Base-by-base conservation (phyloP, 805 yeast species). In the Tetrapisispora taiwanensis region DNA sequence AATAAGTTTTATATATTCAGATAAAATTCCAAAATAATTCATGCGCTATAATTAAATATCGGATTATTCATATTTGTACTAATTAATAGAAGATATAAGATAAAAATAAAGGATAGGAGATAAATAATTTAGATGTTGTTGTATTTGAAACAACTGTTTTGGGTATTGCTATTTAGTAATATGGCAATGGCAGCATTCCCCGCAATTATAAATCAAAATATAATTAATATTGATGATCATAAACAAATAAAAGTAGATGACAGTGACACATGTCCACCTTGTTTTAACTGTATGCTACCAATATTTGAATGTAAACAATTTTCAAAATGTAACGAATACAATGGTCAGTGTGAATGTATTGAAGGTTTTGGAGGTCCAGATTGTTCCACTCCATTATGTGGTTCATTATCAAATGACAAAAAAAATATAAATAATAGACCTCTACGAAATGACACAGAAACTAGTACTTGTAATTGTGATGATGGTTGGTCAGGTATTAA, bases 401-500 rank as follows among this genome's bases (percentile, higher is more conserved):
- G 97, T 1, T 72, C 86, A 0, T 69, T 89, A 15, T 64, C 79
- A 0, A 8, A 13, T 18, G 31, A 27, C 17, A 13, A 28, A 10
- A 37, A 46, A 7, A 67, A 68, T 36, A 67, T 69, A 45, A 58
- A 62, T 32, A 48, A 56, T 24, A 72, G 97, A 46, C 95, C 95
- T 0, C 52, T 73, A 12, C 69, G 92, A 56, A 67, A 67, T 19
- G 74, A 72, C 13, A 63, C 71, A 1, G 55, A 57, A 12, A 36
- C 20, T 52, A 54, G 30, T 2, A 52, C 70, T 0, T 92, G 98
- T 65, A 68, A 68, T 0, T 90, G 98, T 66, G 74, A 75, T 41
- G 72, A 71, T 3, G 98, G 98, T 3, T 92, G 98, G 98, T 68
- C 70, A 4, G 97, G 98, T 36, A 83, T 92, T 58, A 92, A 92